Conservation (phyloP, 2,329 filamentous ascomycete species). For the Cladosporium velox region DNA sequence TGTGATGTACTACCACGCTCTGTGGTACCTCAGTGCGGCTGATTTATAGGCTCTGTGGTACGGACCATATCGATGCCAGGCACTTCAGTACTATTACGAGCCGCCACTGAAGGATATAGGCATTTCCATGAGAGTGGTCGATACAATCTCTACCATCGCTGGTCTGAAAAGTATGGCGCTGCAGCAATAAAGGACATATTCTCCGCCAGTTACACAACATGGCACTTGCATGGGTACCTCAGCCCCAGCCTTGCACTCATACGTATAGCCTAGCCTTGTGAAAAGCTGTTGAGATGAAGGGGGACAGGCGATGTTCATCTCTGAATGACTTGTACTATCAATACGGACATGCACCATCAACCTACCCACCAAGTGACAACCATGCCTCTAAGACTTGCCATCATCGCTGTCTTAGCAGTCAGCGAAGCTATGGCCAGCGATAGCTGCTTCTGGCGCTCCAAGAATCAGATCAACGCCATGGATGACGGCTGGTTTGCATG, state of each 20-base stretch:
- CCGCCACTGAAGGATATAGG: background rate
- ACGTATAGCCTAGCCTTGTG: background rate
- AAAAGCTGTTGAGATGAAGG: background rate
- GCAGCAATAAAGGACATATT: background rate
- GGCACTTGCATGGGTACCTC: background rate
- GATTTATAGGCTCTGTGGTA: background rate
- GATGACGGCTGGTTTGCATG: conserved; percentile 18
- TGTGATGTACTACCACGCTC: background rate
- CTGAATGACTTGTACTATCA: background rate
- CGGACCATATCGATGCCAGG: background rate
- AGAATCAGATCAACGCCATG: conserved; percentile 11
- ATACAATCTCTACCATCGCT: background rate
- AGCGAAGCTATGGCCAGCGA: background rate
- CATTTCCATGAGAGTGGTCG: background rate
- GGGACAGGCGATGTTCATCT: background rate
- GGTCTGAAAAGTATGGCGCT: background rate
- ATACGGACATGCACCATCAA: background rate
- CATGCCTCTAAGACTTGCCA: background rate
- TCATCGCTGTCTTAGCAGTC: background rate
- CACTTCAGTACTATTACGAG: background rate
- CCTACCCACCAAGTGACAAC: background rate
- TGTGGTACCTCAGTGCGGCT: background rate
- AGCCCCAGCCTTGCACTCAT: background rate
- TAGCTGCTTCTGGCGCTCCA: conserved; percentile 21
- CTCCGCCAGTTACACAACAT: background rate